phyloP scores from a whole-genome alignment of 768 basidiomycete species.

The Leucogyrophana mollusca region DNA sequence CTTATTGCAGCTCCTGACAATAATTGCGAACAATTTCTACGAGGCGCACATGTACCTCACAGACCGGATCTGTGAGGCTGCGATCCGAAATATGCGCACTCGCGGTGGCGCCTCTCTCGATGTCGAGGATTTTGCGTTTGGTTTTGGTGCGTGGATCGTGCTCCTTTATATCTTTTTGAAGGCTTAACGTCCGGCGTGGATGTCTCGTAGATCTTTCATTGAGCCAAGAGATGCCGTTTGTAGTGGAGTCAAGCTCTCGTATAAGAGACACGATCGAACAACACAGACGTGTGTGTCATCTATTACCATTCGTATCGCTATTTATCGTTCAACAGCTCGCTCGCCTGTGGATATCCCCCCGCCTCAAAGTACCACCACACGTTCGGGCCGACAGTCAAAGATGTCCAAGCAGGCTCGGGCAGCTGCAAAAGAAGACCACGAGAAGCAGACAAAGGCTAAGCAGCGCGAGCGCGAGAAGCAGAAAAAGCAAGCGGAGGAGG shows the following conservation, averaged over 20 bases:
- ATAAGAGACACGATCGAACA: conserved; percentile 14
- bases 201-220: conserved; percentile 26
- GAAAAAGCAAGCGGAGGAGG: conserved; percentile 1
- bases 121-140: conserved; percentile 26
- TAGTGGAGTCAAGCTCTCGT: conserved; percentile 21
- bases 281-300: conserved; percentile 14
- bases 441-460: not conserved
- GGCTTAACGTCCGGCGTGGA: too few relatives aligned
- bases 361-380: conserved; percentile 14
- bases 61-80: conserved; percentile 22
- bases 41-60: conserved; percentile 27
- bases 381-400: conserved; percentile 23
- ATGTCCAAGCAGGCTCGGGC: conserved; percentile 16
- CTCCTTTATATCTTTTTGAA: not conserved
- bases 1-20: conserved; percentile 21
- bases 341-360: conserved; percentile 4
- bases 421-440: conserved; percentile 3
- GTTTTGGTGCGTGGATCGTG: conserved; percentile 20
- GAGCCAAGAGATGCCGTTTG: conserved; percentile 30
- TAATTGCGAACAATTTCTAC: conserved; percentile 30
- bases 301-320: not conserved
- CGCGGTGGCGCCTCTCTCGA: conserved; percentile 14
- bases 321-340: conserved; percentile 8
- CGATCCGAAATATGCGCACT: conserved; percentile 21
- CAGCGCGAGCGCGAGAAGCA: conserved; percentile 5